Conservation (phyloP, 2,329 filamentous ascomycete species). For the Daldinia sp. region DNA sequence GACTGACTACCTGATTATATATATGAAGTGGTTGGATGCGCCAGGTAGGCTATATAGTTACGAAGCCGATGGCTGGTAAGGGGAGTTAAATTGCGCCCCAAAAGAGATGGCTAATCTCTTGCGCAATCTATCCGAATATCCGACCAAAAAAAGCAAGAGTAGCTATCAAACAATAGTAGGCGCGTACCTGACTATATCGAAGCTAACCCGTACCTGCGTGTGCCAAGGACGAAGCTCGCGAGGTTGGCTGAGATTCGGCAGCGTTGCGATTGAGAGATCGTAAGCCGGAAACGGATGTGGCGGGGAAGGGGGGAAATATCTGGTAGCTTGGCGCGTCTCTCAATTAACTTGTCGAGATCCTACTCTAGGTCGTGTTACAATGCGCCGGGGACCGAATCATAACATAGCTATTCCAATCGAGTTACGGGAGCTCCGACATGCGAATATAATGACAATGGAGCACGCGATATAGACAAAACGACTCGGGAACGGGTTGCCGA, state of each 20-base stretch:
- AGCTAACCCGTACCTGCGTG: constrained; percentile 9
- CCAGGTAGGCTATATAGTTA: constrained; percentile 19
- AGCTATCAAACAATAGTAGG: constrained; percentile 15
- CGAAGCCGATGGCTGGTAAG: not conserved
- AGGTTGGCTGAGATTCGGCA: constrained; percentile 32
- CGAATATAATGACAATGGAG: not conserved
- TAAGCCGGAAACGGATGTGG: constrained; percentile 42
- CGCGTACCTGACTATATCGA: constrained; percentile 1
- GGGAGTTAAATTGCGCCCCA: constrained; percentile 22
- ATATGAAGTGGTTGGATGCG: constrained; percentile 15
- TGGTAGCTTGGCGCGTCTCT: constrained; percentile 42
- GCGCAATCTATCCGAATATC: constrained; percentile 21
- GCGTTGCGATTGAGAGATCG: constrained; percentile 42
- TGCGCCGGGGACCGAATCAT: constrained; percentile 20
- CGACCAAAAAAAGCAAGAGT: constrained; percentile 3
- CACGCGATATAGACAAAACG: not conserved
- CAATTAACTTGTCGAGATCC: constrained; percentile 27
- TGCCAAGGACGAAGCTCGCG: constrained; percentile 18
- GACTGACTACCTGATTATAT: not conserved
- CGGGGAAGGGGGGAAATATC: constrained; percentile 42
- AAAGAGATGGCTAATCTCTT: constrained; percentile 13
- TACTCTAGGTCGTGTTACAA: constrained; percentile 23
- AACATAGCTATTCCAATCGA: constrained; percentile 18
- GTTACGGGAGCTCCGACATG: constrained; percentile 7
- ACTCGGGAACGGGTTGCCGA: not conserved